Evolutionary conservation across 2,329 filamentous ascomycete species (phyloP), one percentile per base, ranked within the genome.

Genomic region (Alternaria triticimaculans): DNA sequence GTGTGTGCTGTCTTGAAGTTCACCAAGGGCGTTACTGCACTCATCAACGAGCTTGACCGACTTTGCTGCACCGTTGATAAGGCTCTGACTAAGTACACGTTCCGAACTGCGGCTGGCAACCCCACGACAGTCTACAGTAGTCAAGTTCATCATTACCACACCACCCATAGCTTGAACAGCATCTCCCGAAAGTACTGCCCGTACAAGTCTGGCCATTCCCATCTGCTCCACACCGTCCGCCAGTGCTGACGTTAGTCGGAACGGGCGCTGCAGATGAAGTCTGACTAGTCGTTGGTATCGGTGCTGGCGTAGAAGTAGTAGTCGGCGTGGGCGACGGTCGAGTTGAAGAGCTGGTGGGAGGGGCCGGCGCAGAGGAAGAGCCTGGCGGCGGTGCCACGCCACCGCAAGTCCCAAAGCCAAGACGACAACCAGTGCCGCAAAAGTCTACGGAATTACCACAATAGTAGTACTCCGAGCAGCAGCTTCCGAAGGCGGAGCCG

Each of bases 381-480:
- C 64, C 60, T 5, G 63, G 60, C n/a, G 70, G 69, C 11, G 68
- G 59, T 30, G 64, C 57, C 41, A 55, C 64, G 18, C 69, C 68
- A 51, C 66, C 62, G 33, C 75, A 76, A 3, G 58, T 66, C 14
- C 74, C 74, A 60, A 77, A 77, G 3, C 48, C 62, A 23, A 63
- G 44, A 18, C 71, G 67, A 60, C 74, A 78, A 14, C 76, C 76
- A 28, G 67, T 63, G 6, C 72, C 76, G 46, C 75, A 78, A 53
- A 73, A 75, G 5, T 64, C 70, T n/a, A 57, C 4, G 4, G 58
- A 55, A n/a, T 53, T 68, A 3, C 73, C 73, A 44, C 73, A 76
- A 51, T 58, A 76, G 37, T 73, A 76, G 41, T 53, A 76, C 48
- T 74, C 63, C 14, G 72, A 75, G 56, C 73, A 75, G 63, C 74